Percentiles rank a stretch among this genome's conserved stretches.
Conservation (phyloP, 1,284 basidiomycete genomes). For the Porphyrellus sp. region DNA sequence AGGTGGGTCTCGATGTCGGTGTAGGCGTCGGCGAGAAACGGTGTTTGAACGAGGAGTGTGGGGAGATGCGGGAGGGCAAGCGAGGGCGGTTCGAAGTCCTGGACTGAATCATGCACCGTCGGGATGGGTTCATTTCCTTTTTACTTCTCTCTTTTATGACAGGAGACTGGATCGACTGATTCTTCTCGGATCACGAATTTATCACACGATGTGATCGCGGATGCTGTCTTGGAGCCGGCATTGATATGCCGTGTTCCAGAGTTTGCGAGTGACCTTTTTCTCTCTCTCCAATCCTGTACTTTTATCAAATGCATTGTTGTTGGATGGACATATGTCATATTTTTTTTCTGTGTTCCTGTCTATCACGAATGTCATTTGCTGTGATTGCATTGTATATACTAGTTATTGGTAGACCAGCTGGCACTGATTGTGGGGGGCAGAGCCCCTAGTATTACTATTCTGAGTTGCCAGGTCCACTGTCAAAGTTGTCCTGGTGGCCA, state of each 20-base stretch:
- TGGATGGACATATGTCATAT: slow-evolving; percentile 5
- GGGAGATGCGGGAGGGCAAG: slow-evolving; percentile 55
- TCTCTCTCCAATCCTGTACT: neutral
- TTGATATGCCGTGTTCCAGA: neutral
- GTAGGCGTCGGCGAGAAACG: slow-evolving; percentile 37
- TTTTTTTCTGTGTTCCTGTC: neutral
- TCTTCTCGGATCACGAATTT: neutral
- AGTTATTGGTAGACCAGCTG: too few relatives aligned
- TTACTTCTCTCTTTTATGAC: neutral
- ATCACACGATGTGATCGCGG: neutral
- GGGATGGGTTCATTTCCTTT: neutral
- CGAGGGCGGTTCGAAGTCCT: slow-evolving; percentile 68
- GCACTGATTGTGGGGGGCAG: too few relatives aligned
- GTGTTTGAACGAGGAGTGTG: slow-evolving; percentile 42
- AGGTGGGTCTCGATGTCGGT: slow-evolving; percentile 14
- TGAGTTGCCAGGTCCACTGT: too few relatives aligned
- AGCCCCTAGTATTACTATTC: too few relatives aligned
- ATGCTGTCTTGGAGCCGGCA: neutral
- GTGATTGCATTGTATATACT: too few relatives aligned
- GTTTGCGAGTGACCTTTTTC: neutral
- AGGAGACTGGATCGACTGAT: neutral
- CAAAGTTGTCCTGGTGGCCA: too few relatives aligned
- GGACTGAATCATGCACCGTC: slow-evolving; percentile 40
- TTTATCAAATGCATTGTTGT: slow-evolving; percentile 4
- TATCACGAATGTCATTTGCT: too few relatives aligned